Conservation (phyloP, 192 early-diverging fungal genomes). For the Entophlyctis helioformis region DNA sequence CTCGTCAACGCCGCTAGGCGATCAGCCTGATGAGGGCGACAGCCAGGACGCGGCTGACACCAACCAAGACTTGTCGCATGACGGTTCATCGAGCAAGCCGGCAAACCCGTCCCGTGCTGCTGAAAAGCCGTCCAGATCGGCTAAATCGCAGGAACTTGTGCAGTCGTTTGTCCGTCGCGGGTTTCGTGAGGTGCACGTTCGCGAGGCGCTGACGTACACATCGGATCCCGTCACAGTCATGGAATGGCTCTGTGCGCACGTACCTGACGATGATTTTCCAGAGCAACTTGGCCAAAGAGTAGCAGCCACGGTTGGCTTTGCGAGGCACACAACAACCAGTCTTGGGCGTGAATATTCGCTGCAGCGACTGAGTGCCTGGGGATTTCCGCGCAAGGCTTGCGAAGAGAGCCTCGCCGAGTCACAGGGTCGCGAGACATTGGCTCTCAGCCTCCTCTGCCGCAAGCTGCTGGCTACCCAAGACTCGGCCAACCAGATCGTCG, state of each 20-base stretch:
- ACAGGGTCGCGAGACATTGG: slow-evolving; percentile 34
- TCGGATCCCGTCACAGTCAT: slow-evolving; percentile 34
- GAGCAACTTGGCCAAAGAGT: slow-evolving; percentile 34
- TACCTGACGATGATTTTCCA: slow-evolving; percentile 72
- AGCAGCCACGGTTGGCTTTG: slow-evolving; percentile 37
- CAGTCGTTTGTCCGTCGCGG: slow-evolving; percentile 44
- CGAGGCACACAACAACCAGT: slow-evolving; percentile 30
- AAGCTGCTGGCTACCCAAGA: slow-evolving; percentile 27
- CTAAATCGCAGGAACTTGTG: too few relatives aligned
- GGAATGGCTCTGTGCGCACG: slow-evolving; percentile 84
- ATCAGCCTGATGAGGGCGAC: slow-evolving; percentile 5
- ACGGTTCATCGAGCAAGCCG: too few relatives aligned
- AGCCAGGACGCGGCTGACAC: too few relatives aligned
- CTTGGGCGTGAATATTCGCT: slow-evolving; percentile 51
- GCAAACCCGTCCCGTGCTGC: too few relatives aligned
- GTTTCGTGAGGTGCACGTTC: slow-evolving; percentile 58
- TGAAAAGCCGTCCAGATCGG: too few relatives aligned
- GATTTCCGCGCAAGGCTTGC: slow-evolving; percentile 40
- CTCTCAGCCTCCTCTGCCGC: slow-evolving; percentile 37
- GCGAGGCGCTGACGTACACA: slow-evolving; percentile 57
- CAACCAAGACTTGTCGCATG: too few relatives aligned
- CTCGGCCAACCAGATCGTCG: slow-evolving; percentile 19
- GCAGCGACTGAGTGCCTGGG: slow-evolving; percentile 42
- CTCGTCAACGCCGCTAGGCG: background rate
- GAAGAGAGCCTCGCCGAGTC: slow-evolving; percentile 28